These are phyloP conservation scores for Penicillium sumatraense DNA, from an alignment of 2,329 filamentous ascomycete species.

Conservation along the genomic window DNA sequence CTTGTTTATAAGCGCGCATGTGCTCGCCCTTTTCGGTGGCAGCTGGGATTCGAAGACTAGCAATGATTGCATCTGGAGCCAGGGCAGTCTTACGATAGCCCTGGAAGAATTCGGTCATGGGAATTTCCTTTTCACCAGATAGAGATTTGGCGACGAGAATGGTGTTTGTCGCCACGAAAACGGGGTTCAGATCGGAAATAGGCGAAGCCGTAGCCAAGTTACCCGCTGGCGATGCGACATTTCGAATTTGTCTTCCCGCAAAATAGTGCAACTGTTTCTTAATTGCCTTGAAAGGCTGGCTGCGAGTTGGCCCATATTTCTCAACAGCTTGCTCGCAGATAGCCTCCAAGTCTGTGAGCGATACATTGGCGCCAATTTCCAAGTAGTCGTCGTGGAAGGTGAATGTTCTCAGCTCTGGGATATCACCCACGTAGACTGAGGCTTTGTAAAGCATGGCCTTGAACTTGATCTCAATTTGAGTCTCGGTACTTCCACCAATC, in stretches of 20 bases:
- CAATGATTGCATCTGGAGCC: constrained; percentile 79
- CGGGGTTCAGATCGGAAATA: constrained; percentile 94
- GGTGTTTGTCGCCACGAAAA: constrained; percentile 85
- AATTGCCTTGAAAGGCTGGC: constrained; percentile 87
- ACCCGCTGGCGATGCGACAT: constrained; percentile 94
- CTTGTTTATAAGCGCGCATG: constrained; percentile 90
- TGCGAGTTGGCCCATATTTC: constrained; percentile 71
- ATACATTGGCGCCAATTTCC: constrained; percentile 92
- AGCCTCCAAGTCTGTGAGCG: constrained; percentile 85
- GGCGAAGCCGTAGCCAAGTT: constrained; percentile 94
- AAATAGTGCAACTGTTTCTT: constrained; percentile 95
- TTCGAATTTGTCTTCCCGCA: constrained; percentile 91
- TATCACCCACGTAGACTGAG: constrained; percentile 92
- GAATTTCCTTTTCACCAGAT: constrained; percentile 76
- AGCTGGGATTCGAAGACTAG: constrained; percentile 82
- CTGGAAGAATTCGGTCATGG: constrained; percentile 90
- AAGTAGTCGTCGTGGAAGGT: constrained; percentile 77
- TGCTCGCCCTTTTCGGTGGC: constrained; percentile 77
- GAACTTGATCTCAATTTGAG: constrained; percentile 98
- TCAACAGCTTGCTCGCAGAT: constrained; percentile 80
- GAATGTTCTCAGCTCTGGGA: constrained; percentile 84
- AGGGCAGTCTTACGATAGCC: constrained; percentile 87
- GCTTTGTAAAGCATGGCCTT: constrained; percentile 89
- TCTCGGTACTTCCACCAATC: constrained; percentile 94
- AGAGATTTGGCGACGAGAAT: constrained; percentile 79